Percentiles rank a stretch among this genome's conserved stretches.
These are phyloP conservation scores for Nigrograna mackinnonii DNA, from an alignment of 2,329 filamentous ascomycete species.

Conservation along the genomic window DNA sequence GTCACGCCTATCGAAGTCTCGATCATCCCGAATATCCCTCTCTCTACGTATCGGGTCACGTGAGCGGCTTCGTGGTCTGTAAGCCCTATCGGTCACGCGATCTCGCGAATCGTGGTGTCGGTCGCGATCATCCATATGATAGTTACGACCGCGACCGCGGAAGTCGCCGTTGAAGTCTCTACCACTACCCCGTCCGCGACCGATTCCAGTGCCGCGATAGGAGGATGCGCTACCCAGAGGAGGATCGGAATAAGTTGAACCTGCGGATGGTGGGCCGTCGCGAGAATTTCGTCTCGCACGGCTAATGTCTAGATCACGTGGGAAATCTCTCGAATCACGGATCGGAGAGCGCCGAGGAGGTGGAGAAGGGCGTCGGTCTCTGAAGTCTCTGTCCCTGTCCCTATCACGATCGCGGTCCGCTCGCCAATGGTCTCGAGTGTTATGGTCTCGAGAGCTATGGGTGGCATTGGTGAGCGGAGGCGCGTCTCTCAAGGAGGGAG, in stretches of 20 bases:
- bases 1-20: constrained; percentile 43
- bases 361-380: constrained; percentile 64
- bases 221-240: constrained; percentile 60
- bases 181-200: constrained; percentile 52
- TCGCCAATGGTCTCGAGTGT: constrained; percentile 64
- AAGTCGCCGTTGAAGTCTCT: constrained; percentile 28
- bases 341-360: constrained; percentile 69
- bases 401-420: constrained; percentile 52
- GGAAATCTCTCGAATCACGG: constrained; percentile 63
- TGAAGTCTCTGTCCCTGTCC: constrained; percentile 57
- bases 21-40: constrained; percentile 46
- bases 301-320: constrained; percentile 67
- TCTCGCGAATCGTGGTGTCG: constrained; percentile 45
- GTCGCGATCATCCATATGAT: constrained; percentile 54
- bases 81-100: constrained; percentile 48
- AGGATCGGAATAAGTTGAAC: constrained; percentile 71
- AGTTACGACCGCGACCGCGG: constrained; percentile 49
- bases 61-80: constrained; percentile 66
- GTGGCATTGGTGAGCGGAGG: constrained; percentile 48
- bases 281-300: constrained; percentile 70
- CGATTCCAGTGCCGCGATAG: constrained; percentile 57
- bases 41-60: constrained; percentile 62
- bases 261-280: constrained; percentile 73
- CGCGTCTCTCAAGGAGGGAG: constrained; percentile 61
- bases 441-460: constrained; percentile 59